Evolutionary conservation across 352 stramenopile genomes (phyloP), one percentile per base, ranked within the genome.

Genomic region (Phytophthora macrochlamydospora): DNA sequence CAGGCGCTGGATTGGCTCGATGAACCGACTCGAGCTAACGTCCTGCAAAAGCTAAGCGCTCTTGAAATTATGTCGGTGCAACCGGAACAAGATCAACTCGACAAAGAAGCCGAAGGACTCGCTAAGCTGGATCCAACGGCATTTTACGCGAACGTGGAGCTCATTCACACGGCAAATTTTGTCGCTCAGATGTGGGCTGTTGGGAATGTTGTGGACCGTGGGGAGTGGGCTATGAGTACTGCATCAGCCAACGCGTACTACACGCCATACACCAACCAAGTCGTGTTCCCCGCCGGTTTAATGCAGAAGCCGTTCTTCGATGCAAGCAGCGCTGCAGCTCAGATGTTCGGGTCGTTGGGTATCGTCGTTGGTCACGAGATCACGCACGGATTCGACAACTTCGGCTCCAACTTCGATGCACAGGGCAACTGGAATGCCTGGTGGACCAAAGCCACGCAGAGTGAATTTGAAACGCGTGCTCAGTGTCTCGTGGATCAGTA

Each of bases 271-370:
- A 61, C 73, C 33, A 93, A 93, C 62, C 91, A 98, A 59, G 98
- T 98, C 59, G 92, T 98, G 2, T 98, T 98, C 67, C 94, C 94
- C 5, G 93, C 93, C 2, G 94, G 90, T 6, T 97, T 98, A 50
- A 71, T 98, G 24, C 94, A 98, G 69, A 78, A 80, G 28, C 94
- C 94, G 8, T 97, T 98, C 57, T 98, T 97, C 65, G 79, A 94
- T 30, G 72, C 69, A 35, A 69, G 81, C n/a, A 78, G 69, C 4
- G 74, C 93, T 62, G 75, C 89, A 51, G 89, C 90, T n/a, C 85
- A 94, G 28, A 97, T 97, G 58, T 98, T 95, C 67, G 93, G 93
- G 7, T 79, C 85, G 0, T 94, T 98, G 62, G 92, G 92, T 24
- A 84, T 91, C 13, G 83, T 98, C 14, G 91, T 97, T 6, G 95